These are phyloP conservation scores for Leavenworthia alabamica DNA, from an alignment of 345 rosid genomes.

Conservation along the genomic window DNA sequence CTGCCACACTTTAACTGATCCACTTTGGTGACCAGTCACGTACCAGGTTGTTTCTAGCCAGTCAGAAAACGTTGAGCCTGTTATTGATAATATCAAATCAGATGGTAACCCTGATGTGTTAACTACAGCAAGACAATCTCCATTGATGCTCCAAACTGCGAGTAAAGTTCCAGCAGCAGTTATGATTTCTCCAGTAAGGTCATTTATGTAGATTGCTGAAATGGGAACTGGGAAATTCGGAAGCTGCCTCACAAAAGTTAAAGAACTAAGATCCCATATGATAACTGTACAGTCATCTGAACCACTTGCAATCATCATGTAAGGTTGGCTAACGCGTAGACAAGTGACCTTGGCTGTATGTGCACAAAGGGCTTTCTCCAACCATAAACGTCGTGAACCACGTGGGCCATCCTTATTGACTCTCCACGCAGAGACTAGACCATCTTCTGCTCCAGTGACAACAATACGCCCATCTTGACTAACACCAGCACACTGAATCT, in stretches of 20 bases:
- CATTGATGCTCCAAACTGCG: conserved; percentile 97
- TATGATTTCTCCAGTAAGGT: conserved; percentile 86
- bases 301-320: conserved; percentile 91
- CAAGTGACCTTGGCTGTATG: conserved; percentile 83
- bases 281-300: conserved; percentile 95
- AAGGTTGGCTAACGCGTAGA: conserved; percentile 90
- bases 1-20: conserved; percentile 93
- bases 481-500: conserved; percentile 77
- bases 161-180: conserved; percentile 95
- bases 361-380: conserved; percentile 79
- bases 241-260: conserved; percentile 80
- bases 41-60: conserved; percentile 94
- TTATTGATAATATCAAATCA: conserved; percentile 81
- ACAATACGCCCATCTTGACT: conserved; percentile 89
- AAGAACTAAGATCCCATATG: conserved; percentile 91
- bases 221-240: conserved; percentile 80
- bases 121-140: conserved; percentile 87
- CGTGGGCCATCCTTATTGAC: conserved; percentile 65
- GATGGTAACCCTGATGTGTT: conserved; percentile 93
- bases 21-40: conserved; percentile 98
- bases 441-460: conserved; percentile 96
- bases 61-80: conserved; percentile 76
- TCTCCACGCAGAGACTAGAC: conserved; percentile 83
- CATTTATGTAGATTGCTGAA: conserved; percentile 86
- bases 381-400: conserved; percentile 40